Base-by-base conservation (phyloP, 2,329 filamentous ascomycete species). In the Nemania abortiva region DNA sequence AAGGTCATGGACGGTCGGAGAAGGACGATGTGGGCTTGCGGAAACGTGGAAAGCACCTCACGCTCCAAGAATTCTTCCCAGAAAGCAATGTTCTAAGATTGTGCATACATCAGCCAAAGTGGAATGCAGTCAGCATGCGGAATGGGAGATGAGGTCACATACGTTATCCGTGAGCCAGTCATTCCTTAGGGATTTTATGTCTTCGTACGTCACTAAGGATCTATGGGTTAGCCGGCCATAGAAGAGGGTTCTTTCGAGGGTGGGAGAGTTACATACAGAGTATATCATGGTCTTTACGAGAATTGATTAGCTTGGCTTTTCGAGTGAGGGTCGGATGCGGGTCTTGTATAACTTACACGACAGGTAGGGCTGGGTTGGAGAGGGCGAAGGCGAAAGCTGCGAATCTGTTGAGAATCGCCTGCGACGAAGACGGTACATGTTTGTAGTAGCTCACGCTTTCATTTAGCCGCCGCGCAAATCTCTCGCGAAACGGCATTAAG, bases 151-250 rank as follows among this genome's bases (percentile, higher is more conserved):
- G 70, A 53, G 15, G n/a, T 13, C 50, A 82, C 88, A 73, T 85
- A 95, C 93, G 84, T 97, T 98, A 80, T 99, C 96, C 52, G 95
- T 98, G 61, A 99, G 86, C 96, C 96, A 99, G 85, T 98, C 96
- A 81, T 92, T 87, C 82, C 92, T 94, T 67, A 99, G 88, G 18
- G 92, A 91, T 79, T 95, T 92, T 74, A 98, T 89, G 81, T 99
- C 96, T 79, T 96, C 93, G 79, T 91, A 89, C 59, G 93, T 97
- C 74, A 98, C 93, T 95, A 71, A 71, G 18, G 22, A 50, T 61
- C 54, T 13, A 53, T n/a, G 59, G 49, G 70, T 76, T 29, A 77
- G 72, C 76, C 29, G 76, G 72, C 61, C 22, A 54, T 50, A 42
- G 22, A 42, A 31, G 15, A 62, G 55, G 47, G 18, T 15, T 39